A percentile compares a stretch with the other conserved stretches of the same genome.
These are phyloP conservation scores for Nelumbo lutea DNA, from an alignment of 164 flowering plant species.

Conservation along the genomic window DNA sequence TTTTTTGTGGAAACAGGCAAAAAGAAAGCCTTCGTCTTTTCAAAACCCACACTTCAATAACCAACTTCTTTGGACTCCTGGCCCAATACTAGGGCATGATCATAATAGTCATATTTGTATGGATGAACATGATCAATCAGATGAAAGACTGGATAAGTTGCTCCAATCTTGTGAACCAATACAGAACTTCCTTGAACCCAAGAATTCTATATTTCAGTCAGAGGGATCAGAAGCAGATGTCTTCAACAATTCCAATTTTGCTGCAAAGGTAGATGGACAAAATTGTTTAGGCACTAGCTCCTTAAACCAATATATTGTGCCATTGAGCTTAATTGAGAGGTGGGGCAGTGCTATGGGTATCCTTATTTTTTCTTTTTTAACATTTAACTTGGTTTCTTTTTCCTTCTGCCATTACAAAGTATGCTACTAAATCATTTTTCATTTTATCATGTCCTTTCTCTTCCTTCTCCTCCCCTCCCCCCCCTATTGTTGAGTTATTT, in stretches of 20 bases:
- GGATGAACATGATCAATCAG: constrained; percentile 22
- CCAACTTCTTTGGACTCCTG: constrained; percentile 50
- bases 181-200: constrained; percentile 61
- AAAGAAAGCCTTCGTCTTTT: constrained; percentile 61
- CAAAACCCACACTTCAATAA: constrained; percentile 33
- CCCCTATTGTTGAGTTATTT: not conserved
- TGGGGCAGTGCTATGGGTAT: constrained; percentile 99
- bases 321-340: constrained; percentile 72
- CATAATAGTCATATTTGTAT: constrained; percentile 11
- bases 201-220: constrained; percentile 10
- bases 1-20: constrained; percentile 55
- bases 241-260: constrained; percentile 8
- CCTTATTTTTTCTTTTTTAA: constrained; percentile 26
- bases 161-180: constrained; percentile 59
- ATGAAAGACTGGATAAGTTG: constrained; percentile 29
- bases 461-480: not conserved
- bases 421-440: not conserved
- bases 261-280: constrained; percentile 18
- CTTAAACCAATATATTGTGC: constrained; percentile 48
- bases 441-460: not conserved
- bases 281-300: constrained; percentile 17
- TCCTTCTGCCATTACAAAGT: too few species aligned
- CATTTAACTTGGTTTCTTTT: not conserved
- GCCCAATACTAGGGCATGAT: constrained; percentile 37
- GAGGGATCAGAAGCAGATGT: constrained; percentile 15